Base-by-base conservation (phyloP, 1,284 basidiomycete species). In the Fomitopsis betulina region DNA sequence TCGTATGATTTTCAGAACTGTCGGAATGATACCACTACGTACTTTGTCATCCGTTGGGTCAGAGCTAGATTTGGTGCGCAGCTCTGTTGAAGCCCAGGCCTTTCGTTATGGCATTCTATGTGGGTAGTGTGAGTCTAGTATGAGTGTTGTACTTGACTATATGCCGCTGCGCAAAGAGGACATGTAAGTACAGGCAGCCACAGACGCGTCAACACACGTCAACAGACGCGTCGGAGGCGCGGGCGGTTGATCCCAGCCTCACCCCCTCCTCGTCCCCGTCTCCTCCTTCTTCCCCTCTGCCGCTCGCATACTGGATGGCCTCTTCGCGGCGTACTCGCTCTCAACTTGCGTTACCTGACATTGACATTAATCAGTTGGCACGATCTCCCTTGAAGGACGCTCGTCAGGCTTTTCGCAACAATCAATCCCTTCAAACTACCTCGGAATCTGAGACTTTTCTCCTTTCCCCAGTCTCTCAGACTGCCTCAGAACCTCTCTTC, bases 361-460 rank as follows among this genome's bases (percentile, higher is more conserved):
- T 64, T 54, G 40, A 57, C 35, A 42, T 53, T 38, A 42, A 62
- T 21, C 30, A 60, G 33, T 45, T 63, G 21, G 59, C 49, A 30
- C 52, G 61, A 7, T 64, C 63, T 12, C 63, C 63, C n/a, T 59
- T 62, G 45, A 64, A 64, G 42, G 59, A 62, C 42, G 63, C 63
- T 42, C 35, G 58, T 19, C 53, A 39, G 10, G 60, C 63, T 23
- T 39, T 37, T 9, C 57, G 59, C 19, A 55, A 53, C 53, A 56
- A 40, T 12, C 51, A 33, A 12, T 49, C 30, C 23, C 33, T 42
- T 3, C 42, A 55, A 8, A 35, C 40, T 6, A 33, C 25, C 15
- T 35, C 53, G 9, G 43, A 50, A 38, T 30, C 45, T 19, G 57
- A 53, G 10, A 15, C 27, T 19, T 30, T 30, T 19, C 27, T 40